phyloP scores from a whole-genome alignment of 495 filamentous ascomycete genomes.

The Aspergillus diversus region DNA sequence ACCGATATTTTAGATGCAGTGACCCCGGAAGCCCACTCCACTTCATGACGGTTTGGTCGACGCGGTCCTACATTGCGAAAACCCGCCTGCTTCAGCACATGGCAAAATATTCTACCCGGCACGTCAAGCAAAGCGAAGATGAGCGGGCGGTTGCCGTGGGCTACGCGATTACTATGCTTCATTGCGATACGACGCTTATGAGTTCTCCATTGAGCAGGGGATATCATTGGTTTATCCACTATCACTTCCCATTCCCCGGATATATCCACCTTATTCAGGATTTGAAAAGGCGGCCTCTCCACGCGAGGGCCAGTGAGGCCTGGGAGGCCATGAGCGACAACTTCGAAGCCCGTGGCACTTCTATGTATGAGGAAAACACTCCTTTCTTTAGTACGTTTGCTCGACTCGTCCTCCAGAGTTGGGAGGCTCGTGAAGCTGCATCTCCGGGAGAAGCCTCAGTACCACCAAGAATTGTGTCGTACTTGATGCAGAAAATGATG shows the following conservation, averaged over 20 bases:
- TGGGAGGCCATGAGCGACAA: slow-evolving; percentile 58
- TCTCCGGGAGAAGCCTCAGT: slow-evolving; percentile 24
- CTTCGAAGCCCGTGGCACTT: slow-evolving; percentile 38
- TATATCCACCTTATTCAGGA: slow-evolving; percentile 56
- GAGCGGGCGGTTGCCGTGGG: slow-evolving; percentile 41
- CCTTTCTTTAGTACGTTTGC: slow-evolving; percentile 48
- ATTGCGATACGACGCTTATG: slow-evolving; percentile 54
- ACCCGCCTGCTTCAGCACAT: slow-evolving; percentile 50
- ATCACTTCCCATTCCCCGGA: slow-evolving; percentile 57
- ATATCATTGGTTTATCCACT: slow-evolving; percentile 48
- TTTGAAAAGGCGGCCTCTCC: slow-evolving; percentile 41
- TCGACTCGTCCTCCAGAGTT: slow-evolving; percentile 49
- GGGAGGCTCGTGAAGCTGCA: slow-evolving; percentile 40
- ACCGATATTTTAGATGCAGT: slow-evolving; percentile 51
- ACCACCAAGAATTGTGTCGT: slow-evolving; percentile 45
- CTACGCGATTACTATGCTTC: slow-evolving; percentile 47
- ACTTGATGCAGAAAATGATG: neutral
- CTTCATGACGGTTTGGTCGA: slow-evolving; percentile 56
- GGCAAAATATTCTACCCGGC: slow-evolving; percentile 30
- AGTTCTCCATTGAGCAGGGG: slow-evolving; percentile 47
- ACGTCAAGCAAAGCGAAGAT: slow-evolving; percentile 29
- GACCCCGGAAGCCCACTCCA: slow-evolving; percentile 55
- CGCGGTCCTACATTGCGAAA: slow-evolving; percentile 50
- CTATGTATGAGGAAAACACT: slow-evolving; percentile 27
- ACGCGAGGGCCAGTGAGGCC: slow-evolving; percentile 32